Base-by-base conservation (phyloP, 345 rosid genomes). In the Reutealis trisperma region DNA sequence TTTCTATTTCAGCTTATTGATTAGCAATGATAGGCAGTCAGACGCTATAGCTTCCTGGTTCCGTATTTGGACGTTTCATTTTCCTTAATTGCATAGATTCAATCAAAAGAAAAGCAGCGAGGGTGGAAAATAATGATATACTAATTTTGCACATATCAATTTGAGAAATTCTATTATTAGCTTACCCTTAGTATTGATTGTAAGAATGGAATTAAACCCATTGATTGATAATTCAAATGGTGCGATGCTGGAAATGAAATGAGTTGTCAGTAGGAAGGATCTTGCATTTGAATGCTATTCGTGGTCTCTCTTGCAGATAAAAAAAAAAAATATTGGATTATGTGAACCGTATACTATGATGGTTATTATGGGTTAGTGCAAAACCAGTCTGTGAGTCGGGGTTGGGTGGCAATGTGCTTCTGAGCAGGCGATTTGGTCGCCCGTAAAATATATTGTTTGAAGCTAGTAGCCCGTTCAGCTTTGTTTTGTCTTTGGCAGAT, bases 11-110 rank as follows among this genome's bases (percentile, higher is more conserved):
- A 60, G 73, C 65, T 68, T 77, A 30, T 77, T 52, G 59, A 67
- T 71, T 75, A 77, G 80, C 77, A 51, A 61, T 67, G 78, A 55
- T 71, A 71, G 59, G 57, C 41, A 60, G 70, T 66, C 30, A 64
- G 70, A 68, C 59, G 37, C 67, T 37, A 51, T 64, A 71, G 76
- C 41, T 66, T 21, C 34, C 19, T 34, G 54, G 14, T 15, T 47
- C 45, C 8, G 12, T 13, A 8, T 34, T 60, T 54, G n/a, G 22
- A 55, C 71, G 45, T 62, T 45, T 37, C 44, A 34, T 47, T n/a
- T 15, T 62, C 67, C 4, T 32, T 69, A 30, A 30, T 19, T 63
- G 70, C 61, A 27, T 21, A 30, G 19, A 14, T 3, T 25, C 61
- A 74, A 42, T 67, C 3, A 6, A 57, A 25, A 58, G 19, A 19